Evolutionary conservation across 192 early-diverging fungal genomes (phyloP).

Genomic region (Podila epicladia): DNA sequence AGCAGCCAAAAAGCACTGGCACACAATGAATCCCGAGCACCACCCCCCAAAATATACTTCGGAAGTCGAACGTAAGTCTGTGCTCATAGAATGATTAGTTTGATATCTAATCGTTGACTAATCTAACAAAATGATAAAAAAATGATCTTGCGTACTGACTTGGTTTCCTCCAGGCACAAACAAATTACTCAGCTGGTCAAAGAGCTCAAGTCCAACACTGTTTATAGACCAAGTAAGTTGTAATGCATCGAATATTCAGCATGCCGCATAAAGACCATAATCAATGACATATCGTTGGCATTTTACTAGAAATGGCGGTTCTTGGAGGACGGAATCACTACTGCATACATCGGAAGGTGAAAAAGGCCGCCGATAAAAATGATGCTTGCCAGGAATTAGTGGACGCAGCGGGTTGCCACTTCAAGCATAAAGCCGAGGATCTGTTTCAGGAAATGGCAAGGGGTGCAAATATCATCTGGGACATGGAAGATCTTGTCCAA

Average conservation of each 20-base stretch:
- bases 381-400: constrained; percentile 58
- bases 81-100: not conserved
- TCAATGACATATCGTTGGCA: no score
- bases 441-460: not conserved
- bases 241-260: not conserved
- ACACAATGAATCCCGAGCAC: no score
- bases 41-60: constrained; percentile 44
- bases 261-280: no score
- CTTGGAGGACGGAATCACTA: constrained; percentile 71
- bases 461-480: constrained; percentile 9
- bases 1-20: not conserved
- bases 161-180: constrained; percentile 55
- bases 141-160: no score
- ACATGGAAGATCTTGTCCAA: constrained; percentile 30
- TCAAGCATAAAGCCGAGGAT: constrained; percentile 25
- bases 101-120: no score
- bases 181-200: constrained; percentile 66
- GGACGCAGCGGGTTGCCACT: constrained; percentile 38
- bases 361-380: constrained; percentile 26
- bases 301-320: constrained; percentile 44
- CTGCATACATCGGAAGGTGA: constrained; percentile 61
- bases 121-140: no score
- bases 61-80: constrained; percentile 33
- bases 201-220: constrained; percentile 56
- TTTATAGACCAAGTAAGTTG: constrained; percentile 54